Base-by-base conservation (phyloP, 2,329 filamentous ascomycete species). In the Sporothrix schenckii region DNA sequence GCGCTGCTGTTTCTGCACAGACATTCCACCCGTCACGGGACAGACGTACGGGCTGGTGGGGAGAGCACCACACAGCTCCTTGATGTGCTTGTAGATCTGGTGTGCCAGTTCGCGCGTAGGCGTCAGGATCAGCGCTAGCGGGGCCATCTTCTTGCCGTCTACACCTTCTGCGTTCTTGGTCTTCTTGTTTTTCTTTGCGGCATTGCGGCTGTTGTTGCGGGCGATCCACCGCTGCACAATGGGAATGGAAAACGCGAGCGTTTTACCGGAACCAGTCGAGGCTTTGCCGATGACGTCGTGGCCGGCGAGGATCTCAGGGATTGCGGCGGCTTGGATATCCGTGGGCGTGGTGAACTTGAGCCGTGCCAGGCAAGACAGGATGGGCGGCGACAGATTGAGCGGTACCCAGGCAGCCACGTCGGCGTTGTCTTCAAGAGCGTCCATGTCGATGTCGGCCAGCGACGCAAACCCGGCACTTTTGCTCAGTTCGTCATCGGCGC, bases 261-360 rank as follows among this genome's bases (percentile, higher is more conserved):
- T 99, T 81, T 99, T 99, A 75, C 95, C 95, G 16, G 95, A 98
- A 74, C 95, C 95, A 0, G 95, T 99, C 13, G 94, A 91, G 1
- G 95, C 95, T 81, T 99, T 99, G 54, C 95, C 95, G 73, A 99
- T 91, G 19, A 98, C 91, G 79, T 99, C 94, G 77, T 92, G 91
- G 0, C 94, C 94, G 6, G 88, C 87, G 24, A 94, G 78, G 60
- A 97, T 92, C 68, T 92, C 87, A 0, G 95, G 94, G 75, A 99
- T 97, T 0, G 92, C 85, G 47, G 88, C 85, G 24, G 84, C 81
- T 78, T 99, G 95, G 71, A 99, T 97, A 0, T 86, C 81, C 0
- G 94, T 97, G 0, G 95, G 95, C 71, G 88, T 89, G 4, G 86
- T 78, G 78, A 98, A 98, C 71, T 90, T 91, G 72, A 98, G 83